Percentiles rank a stretch among this genome's conserved stretches.
phyloP scores from a whole-genome alignment of 108 stramenopile genomes.

The Ochromonas danica region DNA sequence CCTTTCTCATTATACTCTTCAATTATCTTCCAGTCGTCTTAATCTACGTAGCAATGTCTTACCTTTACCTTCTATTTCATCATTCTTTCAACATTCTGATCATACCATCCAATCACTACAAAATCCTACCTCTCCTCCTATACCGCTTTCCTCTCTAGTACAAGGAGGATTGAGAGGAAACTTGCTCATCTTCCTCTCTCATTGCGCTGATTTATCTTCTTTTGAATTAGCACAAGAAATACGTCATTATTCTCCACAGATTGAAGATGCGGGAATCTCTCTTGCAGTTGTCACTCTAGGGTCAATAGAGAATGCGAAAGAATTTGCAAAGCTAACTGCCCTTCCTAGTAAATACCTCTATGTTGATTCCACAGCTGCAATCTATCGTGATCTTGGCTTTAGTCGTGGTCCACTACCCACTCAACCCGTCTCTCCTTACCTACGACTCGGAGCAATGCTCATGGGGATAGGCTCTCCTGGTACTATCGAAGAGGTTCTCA shows the following conservation, averaged over 20 bases:
- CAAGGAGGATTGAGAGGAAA: not conserved
- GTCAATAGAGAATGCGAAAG: not conserved
- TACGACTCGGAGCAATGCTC: constrained; percentile 58
- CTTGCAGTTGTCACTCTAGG: not conserved
- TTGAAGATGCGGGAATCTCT: not conserved
- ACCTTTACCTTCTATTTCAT: too few species aligned
- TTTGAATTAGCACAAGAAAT: not conserved
- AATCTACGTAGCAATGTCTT: too few species aligned
- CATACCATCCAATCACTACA: too few species aligned
- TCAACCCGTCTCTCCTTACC: not conserved
- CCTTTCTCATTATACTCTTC: too few species aligned
- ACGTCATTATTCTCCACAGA: not conserved
- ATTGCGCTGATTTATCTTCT: not conserved
- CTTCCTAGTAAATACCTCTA: not conserved
- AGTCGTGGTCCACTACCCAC: not conserved
- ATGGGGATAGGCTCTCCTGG: constrained; percentile 68
- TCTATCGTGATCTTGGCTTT: not conserved
- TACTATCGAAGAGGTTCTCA: constrained; percentile 63
- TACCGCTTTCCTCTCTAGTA: too few species aligned
- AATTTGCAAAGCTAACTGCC: not conserved
- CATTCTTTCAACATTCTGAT: too few species aligned
- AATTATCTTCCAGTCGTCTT: too few species aligned
- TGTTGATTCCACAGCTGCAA: not conserved
- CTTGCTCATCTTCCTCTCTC: not conserved
- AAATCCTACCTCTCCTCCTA: too few species aligned